Evolutionary conservation across 768 basidiomycete species (phyloP).

Genomic region (Amanita brunnescens): DNA sequence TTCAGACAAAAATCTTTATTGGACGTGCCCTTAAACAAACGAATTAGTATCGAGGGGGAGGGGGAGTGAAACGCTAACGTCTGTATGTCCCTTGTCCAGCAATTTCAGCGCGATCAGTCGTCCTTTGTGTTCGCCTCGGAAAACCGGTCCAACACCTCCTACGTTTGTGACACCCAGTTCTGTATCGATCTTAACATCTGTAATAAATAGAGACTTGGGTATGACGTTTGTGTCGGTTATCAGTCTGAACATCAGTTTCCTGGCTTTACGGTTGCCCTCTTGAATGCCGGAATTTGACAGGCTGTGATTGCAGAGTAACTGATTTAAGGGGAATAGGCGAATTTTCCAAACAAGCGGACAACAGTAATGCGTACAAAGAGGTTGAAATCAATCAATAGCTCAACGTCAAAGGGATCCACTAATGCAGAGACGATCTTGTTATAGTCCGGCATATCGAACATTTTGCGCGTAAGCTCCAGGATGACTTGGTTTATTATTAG

Average conservation of each 20-base stretch:
- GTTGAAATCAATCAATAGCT: background rate
- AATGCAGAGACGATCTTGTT: background rate
- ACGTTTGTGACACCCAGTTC: too few species aligned
- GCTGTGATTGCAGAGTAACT: background rate
- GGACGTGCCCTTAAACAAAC: background rate
- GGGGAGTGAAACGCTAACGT: background rate
- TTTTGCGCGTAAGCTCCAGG: background rate
- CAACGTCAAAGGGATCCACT: background rate
- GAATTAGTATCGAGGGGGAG: background rate
- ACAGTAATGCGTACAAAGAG: background rate
- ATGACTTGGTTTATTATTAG: background rate
- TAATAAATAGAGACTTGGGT: background rate
- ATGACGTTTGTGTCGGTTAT: background rate
- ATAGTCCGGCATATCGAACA: background rate
- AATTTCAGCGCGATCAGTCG: background rate
- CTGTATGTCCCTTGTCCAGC: background rate
- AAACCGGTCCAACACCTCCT: background rate
- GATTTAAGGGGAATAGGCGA: background rate
- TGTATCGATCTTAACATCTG: too few species aligned
- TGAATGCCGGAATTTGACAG: background rate
- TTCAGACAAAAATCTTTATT: background rate
- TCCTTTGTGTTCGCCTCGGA: background rate
- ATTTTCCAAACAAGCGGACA: background rate
- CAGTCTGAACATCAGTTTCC: background rate
- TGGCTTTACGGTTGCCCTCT: background rate